Conservation (phyloP, 176 grass and related monocot species). For the Tillandsia fasciculata region DNA sequence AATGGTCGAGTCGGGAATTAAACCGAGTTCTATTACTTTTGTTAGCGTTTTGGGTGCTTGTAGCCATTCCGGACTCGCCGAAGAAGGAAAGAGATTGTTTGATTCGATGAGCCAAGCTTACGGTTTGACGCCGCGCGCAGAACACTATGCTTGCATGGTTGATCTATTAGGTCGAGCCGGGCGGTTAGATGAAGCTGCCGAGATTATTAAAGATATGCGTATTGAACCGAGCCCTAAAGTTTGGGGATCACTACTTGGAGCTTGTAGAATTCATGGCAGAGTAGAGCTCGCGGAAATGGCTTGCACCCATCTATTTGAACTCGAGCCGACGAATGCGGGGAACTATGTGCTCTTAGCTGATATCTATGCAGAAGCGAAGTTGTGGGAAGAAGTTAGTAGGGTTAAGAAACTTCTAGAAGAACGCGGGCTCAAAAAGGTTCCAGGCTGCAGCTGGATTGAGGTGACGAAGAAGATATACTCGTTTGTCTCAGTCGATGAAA, state of each 20-base stretch:
- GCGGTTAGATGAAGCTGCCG: constrained; percentile 43
- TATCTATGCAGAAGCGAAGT: constrained; percentile 61
- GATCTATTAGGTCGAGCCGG: constrained; percentile 70
- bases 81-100: constrained; percentile 70
- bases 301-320: constrained; percentile 63
- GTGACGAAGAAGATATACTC: constrained; percentile 62
- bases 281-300: constrained; percentile 74
- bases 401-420: constrained; percentile 67
- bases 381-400: constrained; percentile 48
- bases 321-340: constrained; percentile 78
- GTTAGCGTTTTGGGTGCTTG: constrained; percentile 62
- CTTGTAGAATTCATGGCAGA: constrained; percentile 64
- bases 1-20: constrained; percentile 42
- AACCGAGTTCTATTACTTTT: constrained; percentile 62
- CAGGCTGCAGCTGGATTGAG: constrained; percentile 92
- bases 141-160: constrained; percentile 73
- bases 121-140: constrained; percentile 34
- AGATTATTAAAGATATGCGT: constrained; percentile 47
- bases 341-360: constrained; percentile 89
- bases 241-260: constrained; percentile 77
- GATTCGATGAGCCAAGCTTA: constrained; percentile 40
- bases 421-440: constrained; percentile 47
- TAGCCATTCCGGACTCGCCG: constrained; percentile 71
- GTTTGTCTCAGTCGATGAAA: constrained; percentile 60
- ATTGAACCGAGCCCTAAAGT: constrained; percentile 51